phyloP scores from a whole-genome alignment of 768 basidiomycete genomes.

The Lentinula aciculospora region DNA sequence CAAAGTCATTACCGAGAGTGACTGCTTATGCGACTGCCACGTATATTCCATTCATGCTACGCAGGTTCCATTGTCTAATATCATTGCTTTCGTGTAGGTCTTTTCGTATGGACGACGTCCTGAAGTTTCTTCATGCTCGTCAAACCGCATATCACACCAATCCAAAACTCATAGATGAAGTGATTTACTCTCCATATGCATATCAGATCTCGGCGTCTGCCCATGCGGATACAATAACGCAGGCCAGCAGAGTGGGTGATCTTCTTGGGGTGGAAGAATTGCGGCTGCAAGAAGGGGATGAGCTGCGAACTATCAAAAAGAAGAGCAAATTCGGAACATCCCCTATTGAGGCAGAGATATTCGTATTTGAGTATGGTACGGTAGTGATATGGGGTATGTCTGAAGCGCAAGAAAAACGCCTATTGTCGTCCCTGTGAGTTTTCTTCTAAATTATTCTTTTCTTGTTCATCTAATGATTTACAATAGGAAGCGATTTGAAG shows the following conservation, averaged over 20 bases:
- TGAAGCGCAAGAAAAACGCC: conserved; percentile 85
- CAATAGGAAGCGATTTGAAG: conserved; percentile 85
- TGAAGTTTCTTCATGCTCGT: conserved; percentile 87
- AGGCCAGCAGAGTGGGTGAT: conserved; percentile 40
- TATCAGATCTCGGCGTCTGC: conserved; percentile 49
- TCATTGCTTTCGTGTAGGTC: conserved; percentile 44
- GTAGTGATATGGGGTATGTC: conserved; percentile 99
- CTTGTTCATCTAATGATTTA: not conserved
- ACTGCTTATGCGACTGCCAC: conserved; percentile 93
- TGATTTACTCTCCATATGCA: conserved; percentile 88
- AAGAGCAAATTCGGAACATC: conserved; percentile 64
- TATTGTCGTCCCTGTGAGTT: conserved; percentile 84
- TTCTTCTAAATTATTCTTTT: conserved; percentile 11
- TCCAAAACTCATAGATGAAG: conserved; percentile 85
- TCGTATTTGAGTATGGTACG: conserved; percentile 90
- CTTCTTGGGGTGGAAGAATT: conserved; percentile 77
- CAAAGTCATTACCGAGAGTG: conserved; percentile 86
- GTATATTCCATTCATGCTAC: conserved; percentile 32
- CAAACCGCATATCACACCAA: conserved; percentile 80
- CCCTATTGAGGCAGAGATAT: conserved; percentile 78
- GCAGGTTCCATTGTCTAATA: too few species aligned
- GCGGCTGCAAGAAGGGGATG: conserved; percentile 28
- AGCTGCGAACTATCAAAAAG: conserved; percentile 36
- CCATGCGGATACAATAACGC: conserved; percentile 12
- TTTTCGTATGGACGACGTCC: conserved; percentile 81